Evolutionary conservation across 139 green algal species (phyloP).

Genomic region (Chlamydomonas incerta): DNA sequence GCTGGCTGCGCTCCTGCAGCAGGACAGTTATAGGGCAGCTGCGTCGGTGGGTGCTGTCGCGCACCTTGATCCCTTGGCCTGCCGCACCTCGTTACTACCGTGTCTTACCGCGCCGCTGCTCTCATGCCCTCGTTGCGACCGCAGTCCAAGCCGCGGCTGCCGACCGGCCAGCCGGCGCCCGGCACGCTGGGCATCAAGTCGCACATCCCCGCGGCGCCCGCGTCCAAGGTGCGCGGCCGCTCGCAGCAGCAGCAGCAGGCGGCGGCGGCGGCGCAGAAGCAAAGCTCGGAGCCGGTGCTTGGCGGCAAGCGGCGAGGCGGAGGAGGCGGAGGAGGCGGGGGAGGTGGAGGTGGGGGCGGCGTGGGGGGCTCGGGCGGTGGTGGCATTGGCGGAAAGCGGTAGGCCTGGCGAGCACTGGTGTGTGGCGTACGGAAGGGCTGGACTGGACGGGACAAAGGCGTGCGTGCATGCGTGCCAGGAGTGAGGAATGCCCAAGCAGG

Average conservation of each 20-base stretch:
- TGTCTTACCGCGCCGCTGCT: too few species aligned
- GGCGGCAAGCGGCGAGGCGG: slow-evolving; percentile 3
- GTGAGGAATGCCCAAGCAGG: too few species aligned
- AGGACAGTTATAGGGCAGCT: too few species aligned
- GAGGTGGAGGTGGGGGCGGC: background rate
- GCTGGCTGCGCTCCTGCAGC: too few species aligned
- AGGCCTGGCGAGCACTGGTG: background rate
- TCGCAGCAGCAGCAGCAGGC: background rate
- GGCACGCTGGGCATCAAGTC: background rate
- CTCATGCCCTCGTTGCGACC: too few species aligned
- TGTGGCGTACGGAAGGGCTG: background rate
- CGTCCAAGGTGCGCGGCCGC: background rate
- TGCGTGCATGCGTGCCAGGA: too few species aligned
- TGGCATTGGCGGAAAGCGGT: too few species aligned
- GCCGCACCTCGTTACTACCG: too few species aligned
- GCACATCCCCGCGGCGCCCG: slow-evolving; percentile 27
- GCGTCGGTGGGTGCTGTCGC: background rate
- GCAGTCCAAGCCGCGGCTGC: background rate
- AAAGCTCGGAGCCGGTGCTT: slow-evolving; percentile 17
- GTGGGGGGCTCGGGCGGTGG: too few species aligned
- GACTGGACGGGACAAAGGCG: too few species aligned
- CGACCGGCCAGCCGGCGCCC: background rate
- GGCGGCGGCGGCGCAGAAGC: background rate
- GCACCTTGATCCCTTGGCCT: background rate
- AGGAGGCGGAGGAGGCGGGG: background rate